Percentiles rank a stretch among this genome's conserved stretches.
These are phyloP conservation scores for Bruguiera sexangula DNA, from an alignment of 345 rosid genomes.

Conservation along the genomic window DNA sequence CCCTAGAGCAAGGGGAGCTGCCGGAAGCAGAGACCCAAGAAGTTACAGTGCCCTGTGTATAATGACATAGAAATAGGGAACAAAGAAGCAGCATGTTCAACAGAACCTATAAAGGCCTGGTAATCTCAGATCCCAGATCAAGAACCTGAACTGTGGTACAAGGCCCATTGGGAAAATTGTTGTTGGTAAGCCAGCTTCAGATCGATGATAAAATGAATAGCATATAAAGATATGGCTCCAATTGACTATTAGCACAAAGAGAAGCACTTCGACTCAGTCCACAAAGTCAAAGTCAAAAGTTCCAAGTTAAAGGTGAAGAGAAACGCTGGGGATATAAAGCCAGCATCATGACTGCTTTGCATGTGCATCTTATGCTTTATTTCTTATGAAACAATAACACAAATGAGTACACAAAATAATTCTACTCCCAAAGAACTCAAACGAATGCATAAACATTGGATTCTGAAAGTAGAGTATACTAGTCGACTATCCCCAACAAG, in stretches of 20 bases:
- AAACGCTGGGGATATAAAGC: not conserved
- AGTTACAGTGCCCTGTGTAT: not conserved
- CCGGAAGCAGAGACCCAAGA: too few species aligned
- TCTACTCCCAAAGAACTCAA: slow-evolving; percentile 8
- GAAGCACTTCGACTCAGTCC: not conserved
- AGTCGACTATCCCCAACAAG: slow-evolving; percentile 14
- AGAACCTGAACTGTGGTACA: slow-evolving; percentile 1
- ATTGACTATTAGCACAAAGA: not conserved
- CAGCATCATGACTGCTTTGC: not conserved
- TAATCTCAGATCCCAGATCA: not conserved
- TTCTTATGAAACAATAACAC: slow-evolving; percentile 13
- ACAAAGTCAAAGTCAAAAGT: not conserved
- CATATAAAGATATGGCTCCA: not conserved
- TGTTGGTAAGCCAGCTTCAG: not conserved
- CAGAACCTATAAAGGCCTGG: not conserved
- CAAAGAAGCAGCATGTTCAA: not conserved
- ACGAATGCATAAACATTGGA: slow-evolving; percentile 24
- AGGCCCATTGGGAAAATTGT: not conserved
- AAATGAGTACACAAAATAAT: slow-evolving; percentile 12
- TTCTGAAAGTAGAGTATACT: slow-evolving; percentile 22
- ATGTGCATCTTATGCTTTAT: slow-evolving; percentile 21
- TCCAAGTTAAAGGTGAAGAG: not conserved
- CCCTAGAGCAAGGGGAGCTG: too few species aligned
- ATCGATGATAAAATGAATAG: not conserved
- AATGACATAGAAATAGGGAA: slow-evolving; percentile 1